phyloP scores from a whole-genome alignment of 2,329 filamentous ascomycete genomes.

The Pezicula neosporulosa region DNA sequence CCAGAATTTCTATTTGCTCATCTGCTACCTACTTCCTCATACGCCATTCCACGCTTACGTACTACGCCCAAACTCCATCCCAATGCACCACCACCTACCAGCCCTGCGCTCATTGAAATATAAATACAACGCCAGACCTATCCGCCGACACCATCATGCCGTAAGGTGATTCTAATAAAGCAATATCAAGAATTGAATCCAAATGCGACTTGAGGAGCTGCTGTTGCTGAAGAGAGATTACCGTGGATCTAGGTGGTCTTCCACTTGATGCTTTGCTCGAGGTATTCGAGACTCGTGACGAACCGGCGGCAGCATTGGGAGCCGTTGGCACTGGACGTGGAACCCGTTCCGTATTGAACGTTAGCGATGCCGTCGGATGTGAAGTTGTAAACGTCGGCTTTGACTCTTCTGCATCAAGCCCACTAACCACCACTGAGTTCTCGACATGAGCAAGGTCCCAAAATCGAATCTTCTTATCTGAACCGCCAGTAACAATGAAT shows the following conservation, averaged over 20 bases:
- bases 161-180: conserved; percentile 84
- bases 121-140: conserved; percentile 82
- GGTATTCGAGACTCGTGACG: conserved; percentile 20
- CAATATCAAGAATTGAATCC: conserved; percentile 83
- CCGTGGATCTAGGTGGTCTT: conserved; percentile 67
- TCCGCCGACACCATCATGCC: conserved; percentile 92
- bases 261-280: conserved; percentile 25
- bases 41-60: no score
- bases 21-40: neutral
- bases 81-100: conserved; percentile 6
- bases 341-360: conserved; percentile 58
- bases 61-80: conserved; percentile 4
- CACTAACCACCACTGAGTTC: conserved; percentile 76
- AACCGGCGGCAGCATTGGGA: conserved; percentile 27
- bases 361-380: conserved; percentile 60
- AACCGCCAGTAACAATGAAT: conserved; percentile 83
- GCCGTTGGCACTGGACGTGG: conserved; percentile 23
- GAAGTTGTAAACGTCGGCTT: conserved; percentile 69
- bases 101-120: conserved; percentile 47
- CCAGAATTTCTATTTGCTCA: neutral
- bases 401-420: conserved; percentile 65
- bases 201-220: conserved; percentile 81
- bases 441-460: conserved; percentile 85
- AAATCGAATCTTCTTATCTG: conserved; percentile 87
- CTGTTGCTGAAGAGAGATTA: conserved; percentile 86